These are phyloP conservation scores for Cyclotella kingstonii DNA, from an alignment of 108 stramenopile species.

Conservation along the genomic window DNA sequence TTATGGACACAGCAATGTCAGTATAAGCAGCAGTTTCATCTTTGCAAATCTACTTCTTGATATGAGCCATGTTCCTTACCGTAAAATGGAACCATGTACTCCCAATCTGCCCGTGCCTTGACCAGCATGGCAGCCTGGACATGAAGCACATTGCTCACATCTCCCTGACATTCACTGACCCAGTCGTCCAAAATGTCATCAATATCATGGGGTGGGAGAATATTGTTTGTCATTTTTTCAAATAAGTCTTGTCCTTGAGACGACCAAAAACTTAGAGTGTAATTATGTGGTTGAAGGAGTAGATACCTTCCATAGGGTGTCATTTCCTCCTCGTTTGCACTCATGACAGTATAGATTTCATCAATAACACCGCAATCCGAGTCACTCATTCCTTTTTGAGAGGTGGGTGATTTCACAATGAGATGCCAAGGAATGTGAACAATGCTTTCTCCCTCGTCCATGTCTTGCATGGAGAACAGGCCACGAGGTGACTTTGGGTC, in stretches of 20 bases:
- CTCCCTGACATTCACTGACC: constrained; percentile 30
- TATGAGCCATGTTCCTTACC: constrained; percentile 14
- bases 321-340: constrained; percentile 29
- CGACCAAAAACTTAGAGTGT: constrained; percentile 51
- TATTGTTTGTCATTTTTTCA: constrained; percentile 22
- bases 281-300: constrained; percentile 9
- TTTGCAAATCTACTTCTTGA: too few relatives aligned
- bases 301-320: constrained; percentile 62
- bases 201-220: constrained; percentile 6
- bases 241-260: constrained; percentile 44
- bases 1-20: too few relatives aligned
- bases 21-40: too few relatives aligned
- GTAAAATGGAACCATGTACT: constrained; percentile 66
- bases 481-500: constrained; percentile 41
- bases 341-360: constrained; percentile 36
- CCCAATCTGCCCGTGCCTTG: constrained; percentile 60
- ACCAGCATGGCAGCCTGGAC: constrained; percentile 50
- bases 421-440: constrained; percentile 41
- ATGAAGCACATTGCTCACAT: constrained; percentile 19
- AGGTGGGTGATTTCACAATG: constrained; percentile 17
- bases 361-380: constrained; percentile 39
- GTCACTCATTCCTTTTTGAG: neutral
- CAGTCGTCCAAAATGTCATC: constrained; percentile 24
- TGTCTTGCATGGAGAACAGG: constrained; percentile 40
- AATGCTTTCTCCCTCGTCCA: constrained; percentile 44